These are phyloP conservation scores for Pugionium dolabratum DNA, from an alignment of 345 rosid species.

Conservation along the genomic window DNA sequence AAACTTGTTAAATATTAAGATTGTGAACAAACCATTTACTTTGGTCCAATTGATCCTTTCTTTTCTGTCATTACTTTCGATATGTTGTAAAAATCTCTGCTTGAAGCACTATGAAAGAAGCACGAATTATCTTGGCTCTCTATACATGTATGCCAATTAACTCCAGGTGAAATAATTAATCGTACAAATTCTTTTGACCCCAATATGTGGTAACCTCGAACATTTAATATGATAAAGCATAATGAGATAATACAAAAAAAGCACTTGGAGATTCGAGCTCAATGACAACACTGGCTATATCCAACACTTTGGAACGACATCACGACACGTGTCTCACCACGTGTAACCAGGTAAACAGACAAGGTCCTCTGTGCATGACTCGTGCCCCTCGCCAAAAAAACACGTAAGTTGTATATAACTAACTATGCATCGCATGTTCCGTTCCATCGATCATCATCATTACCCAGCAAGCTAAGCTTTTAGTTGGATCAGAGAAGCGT, in stretches of 20 bases:
- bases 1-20: too few relatives aligned
- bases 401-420: slow-evolving; percentile 9
- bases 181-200: background rate
- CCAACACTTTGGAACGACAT: slow-evolving; percentile 4
- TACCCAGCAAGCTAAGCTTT: too few relatives aligned
- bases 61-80: too few relatives aligned
- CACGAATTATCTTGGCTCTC: background rate
- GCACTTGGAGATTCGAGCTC: slow-evolving; percentile 36
- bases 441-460: background rate
- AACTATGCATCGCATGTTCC: background rate
- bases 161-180: slow-evolving; percentile 11
- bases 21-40: background rate
- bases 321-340: slow-evolving; percentile 51
- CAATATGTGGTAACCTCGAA: slow-evolving; percentile 20
- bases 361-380: slow-evolving; percentile 23
- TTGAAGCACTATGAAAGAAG: background rate
- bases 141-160: slow-evolving; percentile 3
- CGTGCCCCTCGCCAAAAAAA: slow-evolving; percentile 23
- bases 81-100: background rate
- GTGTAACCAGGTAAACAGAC: slow-evolving; percentile 43
- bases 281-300: slow-evolving; percentile 33
- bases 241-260: slow-evolving; percentile 25
- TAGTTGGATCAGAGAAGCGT: too few relatives aligned
- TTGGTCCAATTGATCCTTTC: background rate
- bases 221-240: slow-evolving; percentile 20